These are phyloP conservation scores for Blepharisma japonicum DNA, from an alignment of 73 alveolate species.

Conservation along the genomic window DNA sequence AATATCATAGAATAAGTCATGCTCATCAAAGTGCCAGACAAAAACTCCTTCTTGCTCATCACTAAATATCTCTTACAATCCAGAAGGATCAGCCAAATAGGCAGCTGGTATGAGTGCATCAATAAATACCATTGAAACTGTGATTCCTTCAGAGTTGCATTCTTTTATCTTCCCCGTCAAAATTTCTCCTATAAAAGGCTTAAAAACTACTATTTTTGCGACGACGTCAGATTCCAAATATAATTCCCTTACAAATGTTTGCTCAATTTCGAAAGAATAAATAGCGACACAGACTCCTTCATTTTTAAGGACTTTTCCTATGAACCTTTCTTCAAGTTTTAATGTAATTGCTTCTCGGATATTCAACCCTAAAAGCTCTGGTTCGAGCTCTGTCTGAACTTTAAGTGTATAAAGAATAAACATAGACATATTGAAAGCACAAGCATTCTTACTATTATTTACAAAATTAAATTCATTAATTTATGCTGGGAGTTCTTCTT, in stretches of 20 bases:
- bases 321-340: constrained; percentile 20
- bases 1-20: constrained; percentile 7
- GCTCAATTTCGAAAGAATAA: not conserved
- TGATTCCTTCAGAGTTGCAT: constrained; percentile 6
- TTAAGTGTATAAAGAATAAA: not conserved
- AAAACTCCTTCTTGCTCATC: constrained; percentile 25
- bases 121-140: not conserved
- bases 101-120: constrained; percentile 23
- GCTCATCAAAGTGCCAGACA: constrained; percentile 25
- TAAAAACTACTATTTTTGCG: not conserved
- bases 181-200: constrained; percentile 11
- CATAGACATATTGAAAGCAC: not conserved
- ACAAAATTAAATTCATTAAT: no score
- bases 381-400: not conserved
- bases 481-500: no score
- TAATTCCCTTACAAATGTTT: not conserved
- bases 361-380: not conserved
- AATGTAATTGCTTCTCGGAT: not conserved
- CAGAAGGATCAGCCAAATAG: not conserved
- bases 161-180: constrained; percentile 1
- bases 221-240: not conserved
- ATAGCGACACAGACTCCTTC: constrained; percentile 20
- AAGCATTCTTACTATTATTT: no score
- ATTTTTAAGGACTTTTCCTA: not conserved
- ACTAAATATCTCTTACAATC: not conserved